Conservation (phyloP, 495 filamentous ascomycete species). For the Acidomyces sp. region DNA sequence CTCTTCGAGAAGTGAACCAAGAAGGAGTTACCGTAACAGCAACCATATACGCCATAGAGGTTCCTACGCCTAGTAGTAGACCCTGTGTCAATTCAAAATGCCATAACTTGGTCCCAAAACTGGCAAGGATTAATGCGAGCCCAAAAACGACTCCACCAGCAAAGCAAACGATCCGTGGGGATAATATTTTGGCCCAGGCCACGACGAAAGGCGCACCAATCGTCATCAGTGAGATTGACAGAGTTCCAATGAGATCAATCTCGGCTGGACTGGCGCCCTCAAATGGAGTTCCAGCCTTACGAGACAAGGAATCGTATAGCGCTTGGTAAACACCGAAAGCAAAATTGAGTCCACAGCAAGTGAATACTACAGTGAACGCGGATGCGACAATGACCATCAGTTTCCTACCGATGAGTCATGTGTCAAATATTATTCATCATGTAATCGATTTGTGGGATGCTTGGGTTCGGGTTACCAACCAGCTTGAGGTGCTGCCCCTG, state of each 20-base stretch:
- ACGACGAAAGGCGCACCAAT: constrained; percentile 31
- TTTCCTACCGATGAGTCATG: background rate
- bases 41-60: constrained; percentile 32
- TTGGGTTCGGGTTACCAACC: no score
- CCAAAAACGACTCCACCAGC: constrained; percentile 25
- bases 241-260: constrained; percentile 35
- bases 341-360: constrained; percentile 34
- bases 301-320: constrained; percentile 31
- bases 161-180: constrained; percentile 25
- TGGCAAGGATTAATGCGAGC: constrained; percentile 17
- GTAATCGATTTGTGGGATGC: no score
- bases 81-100: constrained; percentile 34
- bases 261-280: constrained; percentile 29
- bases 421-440: no score
- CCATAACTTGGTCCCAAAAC: constrained; percentile 30
- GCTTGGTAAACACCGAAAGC: constrained; percentile 37
- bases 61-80: constrained; percentile 27
- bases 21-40: constrained; percentile 30
- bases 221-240: constrained; percentile 34
- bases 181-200: constrained; percentile 30
- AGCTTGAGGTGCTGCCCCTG: no score
- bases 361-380: constrained; percentile 30
- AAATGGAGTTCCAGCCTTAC: constrained; percentile 24
- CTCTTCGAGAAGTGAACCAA: constrained; percentile 25
- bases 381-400: constrained; percentile 13